These are phyloP conservation scores for Aspergillus bridgeri DNA, from an alignment of 495 filamentous ascomycete genomes.

Conservation along the genomic window DNA sequence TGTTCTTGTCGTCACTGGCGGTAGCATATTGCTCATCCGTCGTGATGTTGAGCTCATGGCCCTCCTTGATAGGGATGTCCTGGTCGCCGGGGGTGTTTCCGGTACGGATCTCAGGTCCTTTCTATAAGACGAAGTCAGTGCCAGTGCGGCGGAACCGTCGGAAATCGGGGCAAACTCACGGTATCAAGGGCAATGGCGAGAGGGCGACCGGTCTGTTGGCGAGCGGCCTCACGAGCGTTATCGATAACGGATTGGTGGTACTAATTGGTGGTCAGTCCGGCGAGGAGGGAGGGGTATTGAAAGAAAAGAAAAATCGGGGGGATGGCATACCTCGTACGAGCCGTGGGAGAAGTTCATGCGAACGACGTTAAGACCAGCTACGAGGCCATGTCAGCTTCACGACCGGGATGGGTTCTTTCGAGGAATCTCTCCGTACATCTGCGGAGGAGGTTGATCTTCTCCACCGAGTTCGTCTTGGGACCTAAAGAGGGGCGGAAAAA, in stretches of 20 bases:
- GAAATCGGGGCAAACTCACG: constrained; percentile 35
- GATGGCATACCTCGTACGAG: constrained; percentile 69
- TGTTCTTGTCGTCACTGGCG: constrained; percentile 79
- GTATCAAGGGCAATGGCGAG: constrained; percentile 97
- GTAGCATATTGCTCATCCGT: constrained; percentile 95
- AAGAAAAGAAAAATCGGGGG: constrained; percentile 2
- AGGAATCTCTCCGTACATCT: constrained; percentile 43
- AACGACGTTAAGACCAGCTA: constrained; percentile 90
- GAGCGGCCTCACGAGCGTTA: constrained; percentile 83
- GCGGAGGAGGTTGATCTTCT: constrained; percentile 92
- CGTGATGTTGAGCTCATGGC: constrained; percentile 85
- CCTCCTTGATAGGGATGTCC: constrained; percentile 82
- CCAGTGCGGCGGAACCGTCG: background rate
- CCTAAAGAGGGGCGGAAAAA: constrained; percentile 37
- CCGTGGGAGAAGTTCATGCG: constrained; percentile 99
- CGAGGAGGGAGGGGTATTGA: background rate
- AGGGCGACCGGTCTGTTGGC: constrained; percentile 69
- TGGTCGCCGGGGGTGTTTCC: constrained; percentile 82
- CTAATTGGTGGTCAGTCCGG: constrained; percentile 22
- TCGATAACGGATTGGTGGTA: constrained; percentile 97
- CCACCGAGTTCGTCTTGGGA: constrained; percentile 96
- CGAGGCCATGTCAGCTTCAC: constrained; percentile 21
- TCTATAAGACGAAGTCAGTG: constrained; percentile 42
- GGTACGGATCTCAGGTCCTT: constrained; percentile 97
- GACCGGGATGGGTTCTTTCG: background rate